phyloP scores from a whole-genome alignment of 163 green algal genomes.

The Scenedesmus sp. region DNA sequence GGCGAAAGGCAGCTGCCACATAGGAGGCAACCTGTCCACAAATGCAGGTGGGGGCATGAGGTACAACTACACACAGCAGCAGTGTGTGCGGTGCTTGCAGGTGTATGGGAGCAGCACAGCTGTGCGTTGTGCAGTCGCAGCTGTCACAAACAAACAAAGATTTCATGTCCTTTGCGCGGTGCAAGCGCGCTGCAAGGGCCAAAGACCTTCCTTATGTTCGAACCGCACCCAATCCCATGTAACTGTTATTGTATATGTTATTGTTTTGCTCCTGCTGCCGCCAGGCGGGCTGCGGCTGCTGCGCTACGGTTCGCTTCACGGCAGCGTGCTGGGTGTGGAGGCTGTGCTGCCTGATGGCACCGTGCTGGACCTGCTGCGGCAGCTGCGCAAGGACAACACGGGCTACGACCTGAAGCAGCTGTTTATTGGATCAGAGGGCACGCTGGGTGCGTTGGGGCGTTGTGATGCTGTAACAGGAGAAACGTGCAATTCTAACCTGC shows the following conservation, averaged over 20 bases:
- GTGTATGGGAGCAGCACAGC: not conserved
- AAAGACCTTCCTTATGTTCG: too few species aligned
- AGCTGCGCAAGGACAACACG: slow-evolving; percentile 98
- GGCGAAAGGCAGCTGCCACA: slow-evolving; percentile 95
- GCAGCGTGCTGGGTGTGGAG: slow-evolving; percentile 84
- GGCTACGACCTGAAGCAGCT: slow-evolving; percentile 99
- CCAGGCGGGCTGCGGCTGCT: slow-evolving; percentile 88
- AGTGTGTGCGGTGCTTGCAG: not conserved
- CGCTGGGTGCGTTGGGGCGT: slow-evolving; percentile 74
- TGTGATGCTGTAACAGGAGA: not conserved
- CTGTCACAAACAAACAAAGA: not conserved
- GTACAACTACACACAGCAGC: not conserved
- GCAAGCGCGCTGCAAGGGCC: too few species aligned
- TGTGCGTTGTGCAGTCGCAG: not conserved
- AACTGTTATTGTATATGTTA: not conserved
- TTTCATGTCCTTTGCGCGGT: not conserved
- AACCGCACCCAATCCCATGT: too few species aligned
- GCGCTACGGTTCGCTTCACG: slow-evolving; percentile 95
- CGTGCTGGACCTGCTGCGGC: slow-evolving; percentile 87
- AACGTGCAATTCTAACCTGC: too few species aligned
- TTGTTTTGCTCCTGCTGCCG: not conserved
- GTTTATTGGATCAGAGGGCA: slow-evolving; percentile 98
- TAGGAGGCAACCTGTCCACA: slow-evolving; percentile 98
- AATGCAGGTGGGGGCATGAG: slow-evolving; percentile 86
- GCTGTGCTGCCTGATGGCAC: slow-evolving; percentile 82